These are phyloP conservation scores for Trichopus zeylanicus DNA, from an alignment of 116 monocot species.

Conservation along the genomic window DNA sequence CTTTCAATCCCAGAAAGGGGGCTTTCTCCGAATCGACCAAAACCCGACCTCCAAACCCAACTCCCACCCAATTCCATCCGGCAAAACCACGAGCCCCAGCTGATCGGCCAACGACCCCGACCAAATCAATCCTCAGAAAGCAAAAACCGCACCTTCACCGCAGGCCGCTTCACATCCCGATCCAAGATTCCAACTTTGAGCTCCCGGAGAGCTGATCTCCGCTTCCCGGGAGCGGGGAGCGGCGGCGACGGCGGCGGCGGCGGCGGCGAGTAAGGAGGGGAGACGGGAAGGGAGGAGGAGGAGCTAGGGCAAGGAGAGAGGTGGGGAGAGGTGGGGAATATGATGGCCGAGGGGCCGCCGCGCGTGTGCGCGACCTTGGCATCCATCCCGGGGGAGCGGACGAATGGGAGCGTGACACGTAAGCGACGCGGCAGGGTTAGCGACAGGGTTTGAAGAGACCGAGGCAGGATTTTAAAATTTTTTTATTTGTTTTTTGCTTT, in stretches of 20 bases:
- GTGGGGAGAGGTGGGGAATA: not conserved
- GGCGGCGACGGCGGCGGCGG: not conserved
- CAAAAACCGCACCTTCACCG: too few species aligned
- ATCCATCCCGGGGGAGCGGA: not conserved
- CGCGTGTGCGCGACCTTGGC: slow-evolving; percentile 4
- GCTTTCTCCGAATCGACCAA: too few species aligned
- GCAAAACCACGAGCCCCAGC: too few species aligned
- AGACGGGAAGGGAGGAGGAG: not conserved
- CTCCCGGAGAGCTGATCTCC: not conserved
- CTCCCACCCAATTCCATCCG: too few species aligned
- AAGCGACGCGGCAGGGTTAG: not conserved
- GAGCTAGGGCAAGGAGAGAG: not conserved
- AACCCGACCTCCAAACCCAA: too few species aligned
- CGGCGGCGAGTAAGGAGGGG: not conserved
- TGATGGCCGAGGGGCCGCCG: not conserved
- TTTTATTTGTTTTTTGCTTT: too few species aligned
- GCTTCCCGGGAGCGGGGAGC: not conserved
- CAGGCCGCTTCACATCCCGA: too few species aligned
- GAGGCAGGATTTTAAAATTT: too few species aligned
- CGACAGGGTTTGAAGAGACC: slow-evolving; percentile 4
- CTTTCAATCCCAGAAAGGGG: too few species aligned
- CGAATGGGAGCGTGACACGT: not conserved
- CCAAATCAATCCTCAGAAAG: too few species aligned
- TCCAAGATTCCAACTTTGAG: not conserved
- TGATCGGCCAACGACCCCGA: too few species aligned